Conservation (phyloP, 1,139 yeast genomes). For the Yamadazyma friedrichii region DNA sequence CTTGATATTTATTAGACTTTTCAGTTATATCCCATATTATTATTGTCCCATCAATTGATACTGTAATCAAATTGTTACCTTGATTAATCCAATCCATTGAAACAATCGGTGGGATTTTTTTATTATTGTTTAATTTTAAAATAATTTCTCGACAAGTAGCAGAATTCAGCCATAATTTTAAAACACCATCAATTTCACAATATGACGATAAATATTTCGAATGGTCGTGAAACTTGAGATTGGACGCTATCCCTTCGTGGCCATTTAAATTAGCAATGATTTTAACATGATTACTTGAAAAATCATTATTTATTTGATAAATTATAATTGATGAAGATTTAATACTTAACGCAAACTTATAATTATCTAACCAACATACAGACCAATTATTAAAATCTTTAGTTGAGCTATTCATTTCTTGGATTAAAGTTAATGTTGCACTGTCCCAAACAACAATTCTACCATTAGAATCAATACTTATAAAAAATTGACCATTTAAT, state of each 20-base stretch:
- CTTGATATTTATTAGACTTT: slow-evolving; percentile 22
- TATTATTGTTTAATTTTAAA: slow-evolving; percentile 19
- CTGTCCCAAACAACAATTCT: slow-evolving; percentile 43
- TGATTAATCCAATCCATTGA: slow-evolving; percentile 51
- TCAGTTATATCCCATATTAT: slow-evolving; percentile 63
- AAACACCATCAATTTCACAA: slow-evolving; percentile 65
- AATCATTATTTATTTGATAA: slow-evolving; percentile 38
- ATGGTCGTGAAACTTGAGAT: slow-evolving; percentile 49
- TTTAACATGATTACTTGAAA: slow-evolving; percentile 26
- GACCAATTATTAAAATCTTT: slow-evolving; percentile 20
- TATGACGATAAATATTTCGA: slow-evolving; percentile 65
- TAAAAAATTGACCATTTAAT: slow-evolving; percentile 33
- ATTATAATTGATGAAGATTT: slow-evolving; percentile 56
- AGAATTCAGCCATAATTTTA: slow-evolving; percentile 71
- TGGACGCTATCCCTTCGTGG: slow-evolving; percentile 62
- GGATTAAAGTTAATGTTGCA: slow-evolving; percentile 28
- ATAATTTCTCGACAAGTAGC: slow-evolving; percentile 45
- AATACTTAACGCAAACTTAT: slow-evolving; percentile 71
- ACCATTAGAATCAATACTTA: slow-evolving; percentile 32
- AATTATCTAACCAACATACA: slow-evolving; percentile 66
- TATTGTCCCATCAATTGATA: slow-evolving; percentile 69
- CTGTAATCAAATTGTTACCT: slow-evolving; percentile 26
- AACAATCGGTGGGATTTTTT: slow-evolving; percentile 52
- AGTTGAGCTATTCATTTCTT: slow-evolving; percentile 20
- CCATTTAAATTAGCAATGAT: slow-evolving; percentile 68